Evolutionary conservation across 441 rosid genomes (phyloP).

Genomic region (Populus hybrid): DNA sequence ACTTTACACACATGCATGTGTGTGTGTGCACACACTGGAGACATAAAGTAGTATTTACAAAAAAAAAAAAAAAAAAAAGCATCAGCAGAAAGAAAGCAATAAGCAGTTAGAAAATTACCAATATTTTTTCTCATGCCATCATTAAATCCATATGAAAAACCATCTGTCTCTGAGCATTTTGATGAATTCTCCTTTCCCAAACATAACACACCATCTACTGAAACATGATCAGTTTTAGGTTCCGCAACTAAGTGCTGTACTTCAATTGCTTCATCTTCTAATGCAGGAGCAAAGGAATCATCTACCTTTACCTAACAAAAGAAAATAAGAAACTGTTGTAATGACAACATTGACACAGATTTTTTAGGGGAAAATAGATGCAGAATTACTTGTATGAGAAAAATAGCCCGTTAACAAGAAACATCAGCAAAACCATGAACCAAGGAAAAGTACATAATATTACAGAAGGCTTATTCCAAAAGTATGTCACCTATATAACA

Average conservation of each 20-base stretch:
- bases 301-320: conserved; percentile 41
- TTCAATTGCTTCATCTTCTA: conserved; percentile 45
- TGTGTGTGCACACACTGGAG: background rate
- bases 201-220: conserved; percentile 49
- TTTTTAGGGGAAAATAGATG: background rate
- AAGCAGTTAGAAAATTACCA: conserved; percentile 36
- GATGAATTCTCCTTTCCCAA: conserved; percentile 45
- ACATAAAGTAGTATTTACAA: background rate
- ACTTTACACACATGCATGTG: background rate
- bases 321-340: background rate
- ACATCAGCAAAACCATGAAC: background rate
- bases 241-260: conserved; percentile 45
- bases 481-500: background rate
- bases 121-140: conserved; percentile 34
- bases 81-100: conserved; percentile 7
- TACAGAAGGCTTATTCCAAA: background rate
- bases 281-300: conserved; percentile 34
- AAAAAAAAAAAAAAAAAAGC: background rate
- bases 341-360: background rate
- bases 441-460: background rate
- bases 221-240: conserved; percentile 44
- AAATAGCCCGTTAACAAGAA: background rate
- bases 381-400: background rate
- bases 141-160: conserved; percentile 45
- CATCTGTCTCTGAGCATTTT: conserved; percentile 43